These are phyloP conservation scores for Nothophytophthora sp. DNA, from an alignment of 352 stramenopile genomes.

Conservation along the genomic window DNA sequence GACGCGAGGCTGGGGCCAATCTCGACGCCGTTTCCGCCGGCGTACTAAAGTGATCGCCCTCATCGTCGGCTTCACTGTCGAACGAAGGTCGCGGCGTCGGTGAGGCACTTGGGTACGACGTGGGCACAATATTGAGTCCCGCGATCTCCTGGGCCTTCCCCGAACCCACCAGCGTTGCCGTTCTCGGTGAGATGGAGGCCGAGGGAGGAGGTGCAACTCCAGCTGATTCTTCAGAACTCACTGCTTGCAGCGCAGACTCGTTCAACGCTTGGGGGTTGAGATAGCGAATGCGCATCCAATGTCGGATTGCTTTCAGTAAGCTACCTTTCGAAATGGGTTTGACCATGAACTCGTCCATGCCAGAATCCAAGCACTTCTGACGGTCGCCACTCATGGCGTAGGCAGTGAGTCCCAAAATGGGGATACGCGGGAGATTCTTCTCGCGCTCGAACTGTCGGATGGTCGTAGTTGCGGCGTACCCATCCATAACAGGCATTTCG, in stretches of 20 bases:
- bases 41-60: constrained; percentile 11
- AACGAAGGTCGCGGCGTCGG: constrained; percentile 35
- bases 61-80: constrained; percentile 26
- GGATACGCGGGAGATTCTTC: constrained; percentile 63
- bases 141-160: constrained; percentile 15
- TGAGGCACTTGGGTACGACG: constrained; percentile 29
- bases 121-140: constrained; percentile 13
- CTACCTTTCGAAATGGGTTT: constrained; percentile 76
- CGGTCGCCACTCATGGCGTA: constrained; percentile 78
- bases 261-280: constrained; percentile 31
- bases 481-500: constrained; percentile 84
- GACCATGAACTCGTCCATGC: constrained; percentile 84
- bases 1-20: constrained; percentile 61
- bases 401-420: constrained; percentile 63
- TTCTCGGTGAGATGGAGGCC: constrained; percentile 10
- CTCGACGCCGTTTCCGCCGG: constrained; percentile 9
- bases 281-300: constrained; percentile 70
- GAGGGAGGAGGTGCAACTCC: constrained; percentile 2
- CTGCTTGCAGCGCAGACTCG: constrained; percentile 13
- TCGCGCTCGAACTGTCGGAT: constrained; percentile 71
- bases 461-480: constrained; percentile 61
- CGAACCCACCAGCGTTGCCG: constrained; percentile 3
- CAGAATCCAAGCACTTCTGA: constrained; percentile 66
- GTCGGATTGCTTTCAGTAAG: constrained; percentile 59
- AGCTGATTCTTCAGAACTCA: constrained; percentile 12